Evolutionary conservation across 257 asterid species (phyloP).

Genomic region (Cordia subcordata): DNA sequence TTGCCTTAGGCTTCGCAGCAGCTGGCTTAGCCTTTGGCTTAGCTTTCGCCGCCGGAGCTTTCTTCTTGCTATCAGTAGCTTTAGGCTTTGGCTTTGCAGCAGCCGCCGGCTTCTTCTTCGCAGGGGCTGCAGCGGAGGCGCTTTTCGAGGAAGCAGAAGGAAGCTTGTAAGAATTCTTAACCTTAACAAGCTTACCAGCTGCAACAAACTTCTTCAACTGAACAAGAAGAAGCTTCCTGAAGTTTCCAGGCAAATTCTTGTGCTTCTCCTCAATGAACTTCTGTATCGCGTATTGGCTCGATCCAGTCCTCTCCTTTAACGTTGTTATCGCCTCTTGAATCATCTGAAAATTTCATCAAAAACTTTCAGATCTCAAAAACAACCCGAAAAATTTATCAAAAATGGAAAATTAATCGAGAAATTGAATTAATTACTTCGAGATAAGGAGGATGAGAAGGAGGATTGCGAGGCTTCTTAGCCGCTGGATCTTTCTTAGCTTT

Average conservation of each 20-base stretch:
- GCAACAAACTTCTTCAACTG: constrained; percentile 73
- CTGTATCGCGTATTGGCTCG: constrained; percentile 74
- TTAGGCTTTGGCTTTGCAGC: constrained; percentile 12
- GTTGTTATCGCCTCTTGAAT: constrained; percentile 64
- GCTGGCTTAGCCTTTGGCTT: constrained; percentile 8
- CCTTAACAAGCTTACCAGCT: constrained; percentile 54
- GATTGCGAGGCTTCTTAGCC: constrained; percentile 35
- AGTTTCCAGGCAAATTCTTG: constrained; percentile 65
- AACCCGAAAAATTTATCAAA: neutral
- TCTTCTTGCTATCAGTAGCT: constrained; percentile 5
- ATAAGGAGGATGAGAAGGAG: constrained; percentile 64
- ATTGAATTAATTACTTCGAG: constrained; percentile 49
- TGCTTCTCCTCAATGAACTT: constrained; percentile 75
- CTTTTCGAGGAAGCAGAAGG: constrained; percentile 27
- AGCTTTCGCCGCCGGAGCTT: neutral
- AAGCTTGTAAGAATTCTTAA: constrained; percentile 62
- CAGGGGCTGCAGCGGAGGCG: constrained; percentile 7
- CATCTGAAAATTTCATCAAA: constrained; percentile 40
- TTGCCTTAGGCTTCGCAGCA: constrained; percentile 3
- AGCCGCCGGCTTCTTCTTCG: neutral
- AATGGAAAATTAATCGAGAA: neutral
- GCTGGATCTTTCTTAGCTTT: constrained; percentile 59
- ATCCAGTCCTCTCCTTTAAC: constrained; percentile 70
- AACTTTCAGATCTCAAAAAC: constrained; percentile 17
- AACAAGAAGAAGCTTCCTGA: constrained; percentile 52